Base-by-base conservation (phyloP, 2,329 filamentous ascomycete genomes). In the Elsinoe necatrix region DNA sequence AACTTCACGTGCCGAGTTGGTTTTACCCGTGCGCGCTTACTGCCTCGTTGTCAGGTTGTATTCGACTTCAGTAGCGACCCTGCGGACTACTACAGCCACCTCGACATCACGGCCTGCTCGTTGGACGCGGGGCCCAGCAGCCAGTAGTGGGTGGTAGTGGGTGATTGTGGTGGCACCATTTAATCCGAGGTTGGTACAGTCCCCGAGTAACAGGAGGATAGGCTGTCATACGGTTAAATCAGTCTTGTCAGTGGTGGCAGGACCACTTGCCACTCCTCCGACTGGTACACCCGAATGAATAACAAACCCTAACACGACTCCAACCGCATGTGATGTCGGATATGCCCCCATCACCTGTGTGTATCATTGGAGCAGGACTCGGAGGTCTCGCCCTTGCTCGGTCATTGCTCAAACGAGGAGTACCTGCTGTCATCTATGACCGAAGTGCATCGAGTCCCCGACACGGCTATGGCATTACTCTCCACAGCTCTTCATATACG, bases 361-460 rank as follows among this genome's bases (percentile, higher is more conserved):
- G 31, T 20, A 71, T 77, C 37, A 62, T 77, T 45, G 75, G 75
- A 9, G 74, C 73, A 12, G 76, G 75, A 4, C 66, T 77, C 14
- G 68, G 71, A 11, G 75, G 75, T 4, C 67, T 77, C 9, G 69
- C 70, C 0, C 65, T 77, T 1, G 67, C 63, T 6, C 67, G 66
- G 42, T 67, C 64, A 57, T 66, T 75, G 4, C 63, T 62, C 8
- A 59, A 66, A 8, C 65, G 63, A 20, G 67, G 66, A 9, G 70
- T 73, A 34, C 59, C 57, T 16, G 59, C 61, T 5, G 59, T 65
- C 2, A 42, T 75, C 8, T 71, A 69, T 56, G 72, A 74, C 45
- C 66, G 66, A 55, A 64, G 62, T 23, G 50, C 62, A 3, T 58
- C 63, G 1, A 37, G 61, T 2, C 61, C 64, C 3, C 61, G 68